Evolutionary conservation across 768 basidiomycete species (phyloP), one percentile per base, ranked within the genome.

Genomic region (Psilocybe subaeruginosa): DNA sequence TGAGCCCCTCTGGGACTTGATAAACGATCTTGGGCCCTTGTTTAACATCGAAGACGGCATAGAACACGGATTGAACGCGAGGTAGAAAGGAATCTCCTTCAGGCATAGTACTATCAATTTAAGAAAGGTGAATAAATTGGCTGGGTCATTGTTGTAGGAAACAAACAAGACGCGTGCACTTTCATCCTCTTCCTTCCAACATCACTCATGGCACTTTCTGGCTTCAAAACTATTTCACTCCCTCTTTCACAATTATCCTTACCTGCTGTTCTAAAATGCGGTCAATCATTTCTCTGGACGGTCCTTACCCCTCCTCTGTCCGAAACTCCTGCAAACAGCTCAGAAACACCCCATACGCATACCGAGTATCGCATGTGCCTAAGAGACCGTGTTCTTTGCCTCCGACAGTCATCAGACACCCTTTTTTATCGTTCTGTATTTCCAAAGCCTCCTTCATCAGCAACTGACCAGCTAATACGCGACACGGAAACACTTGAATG

Each of bases 1-100:
- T 93, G 54, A 95, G 86, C 47, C 89, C 93, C 72, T 97, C 97
- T 1, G 97, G 97, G 6, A 97, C 95, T 76, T 99, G 96, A 69
- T 91, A 91, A 4, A 93, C 87, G 49, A 99, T 91, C 69, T 92
- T 92, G 2, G 95, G 92, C 2, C 97, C 97, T 57, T 90, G 86
- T 4, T 77, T 78, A 39, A 89, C 82, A 75, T 99, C 94, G 72
- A 99, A 99, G 12, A 91, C 87, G 3, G 96, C 90, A 70, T 97
- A 98, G 78, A 99, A 98, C 12, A 97, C 90, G 9, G 93, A 95
- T 67, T 89, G 87, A 59, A 93, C 90, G 54, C 83, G 80, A 39
- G 92, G 92, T 49, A 90, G 82, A 75, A 91, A 94, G 8, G 91
- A 93, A 72, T 88, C 87, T n/a, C 71, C 71, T 59, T 75, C 70